Percentiles rank a stretch among this genome's conserved stretches.
phyloP scores from a whole-genome alignment of 805 yeast genomes.

The Lipomyces yamanashiensis region DNA sequence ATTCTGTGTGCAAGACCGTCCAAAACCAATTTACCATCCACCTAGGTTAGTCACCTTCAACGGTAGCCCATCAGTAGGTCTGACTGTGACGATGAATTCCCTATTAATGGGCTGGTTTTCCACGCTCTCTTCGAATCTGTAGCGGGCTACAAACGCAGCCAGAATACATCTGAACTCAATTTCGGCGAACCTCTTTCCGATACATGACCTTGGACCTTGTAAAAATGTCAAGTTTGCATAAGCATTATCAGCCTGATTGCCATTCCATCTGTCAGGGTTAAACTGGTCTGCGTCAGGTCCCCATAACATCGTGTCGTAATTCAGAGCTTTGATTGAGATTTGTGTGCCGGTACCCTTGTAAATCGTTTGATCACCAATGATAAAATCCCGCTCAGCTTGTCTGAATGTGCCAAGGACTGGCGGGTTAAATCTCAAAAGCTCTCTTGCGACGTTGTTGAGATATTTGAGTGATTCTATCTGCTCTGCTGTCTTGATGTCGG shows the following conservation, averaged over 20 bases:
- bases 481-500: slow-evolving; percentile 16
- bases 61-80: slow-evolving; percentile 28
- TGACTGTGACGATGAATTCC: slow-evolving; percentile 18
- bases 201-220: slow-evolving; percentile 26
- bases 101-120: slow-evolving; percentile 15
- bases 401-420: slow-evolving; percentile 26
- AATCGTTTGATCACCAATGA: slow-evolving; percentile 11
- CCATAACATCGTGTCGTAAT: slow-evolving; percentile 16
- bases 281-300: slow-evolving; percentile 28
- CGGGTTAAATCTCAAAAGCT: slow-evolving; percentile 20
- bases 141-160: slow-evolving; percentile 21
- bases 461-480: slow-evolving; percentile 20
- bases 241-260: slow-evolving; percentile 21
- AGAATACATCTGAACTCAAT: slow-evolving; percentile 23
- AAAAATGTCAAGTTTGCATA: slow-evolving; percentile 27
- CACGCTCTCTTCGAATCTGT: slow-evolving; percentile 15
- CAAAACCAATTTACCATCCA: slow-evolving; percentile 18
- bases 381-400: slow-evolving; percentile 8
- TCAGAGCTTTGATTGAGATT: slow-evolving; percentile 9
- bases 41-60: slow-evolving; percentile 15
- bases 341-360: slow-evolving; percentile 20
- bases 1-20: neutral
- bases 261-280: slow-evolving; percentile 33
- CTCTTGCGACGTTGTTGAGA: slow-evolving; percentile 24
- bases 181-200: slow-evolving; percentile 32